Evolutionary conservation across 768 basidiomycete species (phyloP), one percentile per base, ranked within the genome.

Genomic region (Lactarius vividus): DNA sequence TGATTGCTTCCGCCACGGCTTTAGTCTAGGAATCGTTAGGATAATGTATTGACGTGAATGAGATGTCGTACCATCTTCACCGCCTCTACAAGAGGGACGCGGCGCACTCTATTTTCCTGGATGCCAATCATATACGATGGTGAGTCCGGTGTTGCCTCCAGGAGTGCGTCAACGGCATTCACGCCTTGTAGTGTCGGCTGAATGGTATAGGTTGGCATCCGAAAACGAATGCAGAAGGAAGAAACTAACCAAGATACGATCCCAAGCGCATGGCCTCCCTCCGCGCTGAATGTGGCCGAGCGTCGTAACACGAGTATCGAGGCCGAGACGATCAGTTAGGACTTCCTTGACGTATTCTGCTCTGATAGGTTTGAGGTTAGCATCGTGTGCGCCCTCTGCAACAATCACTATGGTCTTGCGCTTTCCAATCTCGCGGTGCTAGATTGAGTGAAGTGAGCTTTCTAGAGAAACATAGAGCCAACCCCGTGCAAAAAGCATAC

Each of bases 41-140:
- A 11, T 10, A 16, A 16, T 39, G 28, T 53, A 55, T 59, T 23
- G 35, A n/a, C 26, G 8, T 3, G 33, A 35, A 39, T 55, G 58
- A 13, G 20, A 31, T 56, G 72, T 5, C 13, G 40, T 71, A 92
- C 94, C 88, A 88, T 88, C 53, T 86, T 85, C 20, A 99, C 97
- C 60, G 97, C 96, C 66, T 98, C 92, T 82, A 97, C 84, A 53
- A 99, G 79, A 16, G 94, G 94, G 10, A 96, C 88, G 31, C 94
- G 85, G 9, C 84, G 94, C 70, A 99, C 92, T 79, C 96, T 96
- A 80, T 97, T 98, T 79, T 98, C 96, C 69, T 86, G 85, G 44
- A 97, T 82, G 28, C 97, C 96, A 73, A 99, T 98, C 90, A 99
- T 96, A 74, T 96, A 98, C 0, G 94, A 96, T 5, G 96, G 96